Base-by-base conservation (phyloP, 2,329 filamentous ascomycete genomes). In the Alternaria brassicae region DNA sequence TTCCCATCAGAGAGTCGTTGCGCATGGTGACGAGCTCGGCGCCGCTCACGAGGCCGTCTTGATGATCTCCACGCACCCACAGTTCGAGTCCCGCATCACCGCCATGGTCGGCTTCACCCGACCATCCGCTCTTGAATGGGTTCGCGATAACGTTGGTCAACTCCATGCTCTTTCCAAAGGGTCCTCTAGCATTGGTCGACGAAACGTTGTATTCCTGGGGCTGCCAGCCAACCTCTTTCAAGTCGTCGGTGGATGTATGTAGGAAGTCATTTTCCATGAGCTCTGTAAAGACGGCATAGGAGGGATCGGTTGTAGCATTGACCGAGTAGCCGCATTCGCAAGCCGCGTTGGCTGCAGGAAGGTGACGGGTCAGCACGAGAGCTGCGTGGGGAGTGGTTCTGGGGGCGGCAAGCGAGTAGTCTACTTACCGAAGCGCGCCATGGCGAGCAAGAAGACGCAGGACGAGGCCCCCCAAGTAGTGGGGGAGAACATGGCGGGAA, bases 251-350 rank as follows among this genome's bases (percentile, higher is more conserved):
- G 45, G 86, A 78, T 36, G 86, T 71, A 60, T 86, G 85, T 3
- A 87, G 79, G 71, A 93, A 93, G 77, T 93, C 88, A 19, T 89
- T 89, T 72, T 93, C 90, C 51, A 91, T 77, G 10, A 88, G 72
- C 60, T 93, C 87, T 2, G 89, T 91, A 73, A 91, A 93, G 52
- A 90, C 71, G 39, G 81, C 77, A 45, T 76, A 69, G 6, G 69
- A 58, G 4, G 72, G 65, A 27, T 78, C 77, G 44, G 77, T 71
- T n/a, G 80, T 81, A 37, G 81, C 77, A 60, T 80, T 81, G 42
- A 88, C 77, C 3, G 84, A 84, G 75, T 92, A 93, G 51, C 91
- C 91, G 72, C 91, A 94, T 68, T 90, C 86, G 78, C 91, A 93
- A 61, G 83, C 81, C 5, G 84, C 83, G 40, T 69, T 66, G 40